A percentile compares a stretch with the other conserved stretches of the same genome.
Conservation (phyloP, 306 rosid genomes). For the Chamaecrista fasciculata region DNA sequence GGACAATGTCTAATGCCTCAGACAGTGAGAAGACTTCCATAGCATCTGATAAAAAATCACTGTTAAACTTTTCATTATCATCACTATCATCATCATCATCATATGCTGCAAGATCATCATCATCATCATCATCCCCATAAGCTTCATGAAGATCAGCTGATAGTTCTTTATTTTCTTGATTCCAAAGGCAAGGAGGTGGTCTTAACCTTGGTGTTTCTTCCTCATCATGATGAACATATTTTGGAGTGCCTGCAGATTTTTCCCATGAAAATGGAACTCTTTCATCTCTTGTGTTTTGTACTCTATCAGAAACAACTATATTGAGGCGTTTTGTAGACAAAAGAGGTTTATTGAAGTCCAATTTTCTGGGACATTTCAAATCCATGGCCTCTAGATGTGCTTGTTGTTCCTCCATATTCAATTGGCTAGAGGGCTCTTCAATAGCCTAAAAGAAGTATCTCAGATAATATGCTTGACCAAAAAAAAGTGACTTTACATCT, state of each 20-base stretch:
- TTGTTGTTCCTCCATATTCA: conserved; percentile 6
- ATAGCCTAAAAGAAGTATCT: conserved; percentile 9
- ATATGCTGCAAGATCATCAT: conserved; percentile 1
- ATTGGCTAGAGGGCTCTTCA: conserved; percentile 11
- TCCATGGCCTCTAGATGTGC: conserved; percentile 29
- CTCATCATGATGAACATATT: conserved; percentile 29
- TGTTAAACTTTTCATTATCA: neutral
- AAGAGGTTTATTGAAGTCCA: conserved; percentile 69
- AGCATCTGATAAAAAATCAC: conserved; percentile 40
- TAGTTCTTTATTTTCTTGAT: conserved; percentile 22
- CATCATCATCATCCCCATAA: conserved; percentile 2
- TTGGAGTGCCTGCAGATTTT: conserved; percentile 70
- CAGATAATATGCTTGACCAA: conserved; percentile 16
- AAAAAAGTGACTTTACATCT: conserved; percentile 14
- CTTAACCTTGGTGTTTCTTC: conserved; percentile 51
- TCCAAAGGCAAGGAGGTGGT: conserved; percentile 59
- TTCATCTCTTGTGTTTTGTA: conserved; percentile 39
- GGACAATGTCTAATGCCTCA: conserved; percentile 83
- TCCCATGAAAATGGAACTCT: conserved; percentile 92
- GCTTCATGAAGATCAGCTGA: neutral
- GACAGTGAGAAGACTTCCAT: conserved; percentile 69
- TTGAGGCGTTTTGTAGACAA: conserved; percentile 60
- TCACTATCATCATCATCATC: conserved; percentile 23
- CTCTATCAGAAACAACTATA: conserved; percentile 11
- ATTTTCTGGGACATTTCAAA: conserved; percentile 49